phyloP scores from a whole-genome alignment of 2,329 filamentous ascomycete species.

The Salinomyces thailandicus region DNA sequence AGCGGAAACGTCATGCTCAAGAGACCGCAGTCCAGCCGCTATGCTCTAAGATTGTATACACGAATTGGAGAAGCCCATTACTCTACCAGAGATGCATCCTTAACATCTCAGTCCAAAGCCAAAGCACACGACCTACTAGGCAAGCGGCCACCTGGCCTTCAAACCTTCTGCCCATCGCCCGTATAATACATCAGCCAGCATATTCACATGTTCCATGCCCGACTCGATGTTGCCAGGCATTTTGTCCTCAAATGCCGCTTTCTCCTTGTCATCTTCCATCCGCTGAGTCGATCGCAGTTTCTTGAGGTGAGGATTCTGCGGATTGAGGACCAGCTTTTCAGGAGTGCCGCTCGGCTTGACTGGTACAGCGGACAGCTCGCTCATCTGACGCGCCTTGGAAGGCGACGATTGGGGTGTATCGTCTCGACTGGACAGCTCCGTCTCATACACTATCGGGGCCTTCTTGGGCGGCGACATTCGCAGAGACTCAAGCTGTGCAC shows the following conservation, averaged over 20 bases:
- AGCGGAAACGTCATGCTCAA: constrained; percentile 1
- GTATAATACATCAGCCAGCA: constrained; percentile 84
- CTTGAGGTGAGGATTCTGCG: constrained; percentile 76
- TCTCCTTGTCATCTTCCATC: constrained; percentile 15
- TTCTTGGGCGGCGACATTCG: constrained; percentile 21
- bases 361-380: constrained; percentile 11
- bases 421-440: constrained; percentile 12
- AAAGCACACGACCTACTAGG: constrained; percentile 8
- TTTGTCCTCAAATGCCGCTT: constrained; percentile 40
- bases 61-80: background rate
- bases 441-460: constrained; percentile 9
- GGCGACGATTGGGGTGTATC: constrained; percentile 20
- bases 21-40: background rate
- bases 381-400: constrained; percentile 11
- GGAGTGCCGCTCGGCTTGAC: constrained; percentile 20
- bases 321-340: constrained; percentile 62
- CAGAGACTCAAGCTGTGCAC: constrained; percentile 26
- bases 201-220: constrained; percentile 86
- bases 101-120: background rate
- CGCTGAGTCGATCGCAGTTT: constrained; percentile 49
- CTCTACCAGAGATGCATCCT: background rate
- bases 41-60: background rate
- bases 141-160: constrained; percentile 38
- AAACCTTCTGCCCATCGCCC: constrained; percentile 81
- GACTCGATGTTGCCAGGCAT: constrained; percentile 49